A percentile compares a stretch with the other conserved stretches of the same genome.
Evolutionary conservation across 495 filamentous ascomycete genomes (phyloP).

Genomic region (Penicillium goetzii): DNA sequence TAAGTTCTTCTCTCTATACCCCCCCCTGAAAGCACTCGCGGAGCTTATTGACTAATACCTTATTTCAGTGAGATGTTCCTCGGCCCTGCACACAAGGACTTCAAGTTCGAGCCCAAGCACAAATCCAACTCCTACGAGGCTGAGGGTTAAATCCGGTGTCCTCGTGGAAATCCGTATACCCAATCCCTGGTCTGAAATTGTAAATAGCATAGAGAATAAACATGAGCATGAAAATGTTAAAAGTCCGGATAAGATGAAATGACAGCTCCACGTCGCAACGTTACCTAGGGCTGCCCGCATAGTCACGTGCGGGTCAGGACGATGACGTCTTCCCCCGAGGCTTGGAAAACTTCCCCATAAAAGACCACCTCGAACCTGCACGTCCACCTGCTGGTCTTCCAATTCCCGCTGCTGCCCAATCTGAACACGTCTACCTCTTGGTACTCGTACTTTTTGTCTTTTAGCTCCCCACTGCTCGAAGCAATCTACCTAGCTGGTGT

Average conservation of each 20-base stretch:
- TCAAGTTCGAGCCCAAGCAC: slow-evolving; percentile 97
- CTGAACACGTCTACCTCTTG: slow-evolving; percentile 17
- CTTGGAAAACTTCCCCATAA: slow-evolving; percentile 28
- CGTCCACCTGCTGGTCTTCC: slow-evolving; percentile 6
- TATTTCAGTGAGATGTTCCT: slow-evolving; percentile 88
- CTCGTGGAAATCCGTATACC: neutral
- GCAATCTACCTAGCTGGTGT: slow-evolving; percentile 5
- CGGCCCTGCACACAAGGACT: slow-evolving; percentile 83
- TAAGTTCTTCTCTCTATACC: slow-evolving; percentile 50
- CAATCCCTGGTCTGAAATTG: neutral
- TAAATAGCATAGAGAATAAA: slow-evolving; percentile 18
- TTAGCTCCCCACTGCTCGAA: neutral
- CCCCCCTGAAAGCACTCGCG: neutral
- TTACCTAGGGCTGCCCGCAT: slow-evolving; percentile 1
- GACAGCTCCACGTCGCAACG: slow-evolving; percentile 17
- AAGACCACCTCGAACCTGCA: slow-evolving; percentile 38
- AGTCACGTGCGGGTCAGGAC: slow-evolving; percentile 29
- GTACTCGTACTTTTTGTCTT: neutral
- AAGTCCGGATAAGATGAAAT: neutral
- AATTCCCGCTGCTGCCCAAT: slow-evolving; percentile 16
- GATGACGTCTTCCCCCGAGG: slow-evolving; percentile 45
- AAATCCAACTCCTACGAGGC: slow-evolving; percentile 84
- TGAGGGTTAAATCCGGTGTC: slow-evolving; percentile 51
- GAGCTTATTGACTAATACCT: slow-evolving; percentile 21
- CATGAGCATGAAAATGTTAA: slow-evolving; percentile 3